Conservation (phyloP, 2,329 filamentous ascomycete genomes). For the Ascochyta koolunga region DNA sequence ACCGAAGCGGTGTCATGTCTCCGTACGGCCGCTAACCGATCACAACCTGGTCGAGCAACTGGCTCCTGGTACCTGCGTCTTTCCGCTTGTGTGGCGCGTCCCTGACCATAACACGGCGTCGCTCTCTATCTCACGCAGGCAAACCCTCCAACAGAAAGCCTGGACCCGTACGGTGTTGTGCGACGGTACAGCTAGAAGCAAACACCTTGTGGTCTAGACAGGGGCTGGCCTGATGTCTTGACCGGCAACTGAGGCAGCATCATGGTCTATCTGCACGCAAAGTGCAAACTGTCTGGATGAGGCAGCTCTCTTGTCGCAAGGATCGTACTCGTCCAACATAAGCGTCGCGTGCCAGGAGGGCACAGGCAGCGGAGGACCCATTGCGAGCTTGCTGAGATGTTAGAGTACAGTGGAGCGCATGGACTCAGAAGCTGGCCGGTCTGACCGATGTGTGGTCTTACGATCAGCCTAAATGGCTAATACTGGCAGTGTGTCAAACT, state of each 20-base stretch:
- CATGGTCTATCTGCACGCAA: neutral
- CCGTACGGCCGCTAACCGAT: constrained; percentile 32
- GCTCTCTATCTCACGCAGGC: constrained; percentile 6
- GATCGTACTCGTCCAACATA: constrained; percentile 8
- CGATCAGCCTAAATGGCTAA: constrained; percentile 19
- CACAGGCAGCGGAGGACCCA: constrained; percentile 4
- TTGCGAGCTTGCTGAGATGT: constrained; percentile 3
- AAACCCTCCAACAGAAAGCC: constrained; percentile 4
- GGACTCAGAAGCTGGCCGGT: constrained; percentile 18
- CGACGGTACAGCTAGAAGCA: constrained; percentile 23
- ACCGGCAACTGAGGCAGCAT: neutral
- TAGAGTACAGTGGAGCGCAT: constrained; percentile 14
- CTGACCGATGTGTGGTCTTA: constrained; percentile 11
- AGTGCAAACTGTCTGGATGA: neutral
- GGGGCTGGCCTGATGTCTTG: neutral
- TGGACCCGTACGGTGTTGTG: constrained; percentile 20
- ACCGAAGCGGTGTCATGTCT: constrained; percentile 23
- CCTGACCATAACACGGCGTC: constrained; percentile 10
- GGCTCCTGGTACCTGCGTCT: constrained; percentile 35
- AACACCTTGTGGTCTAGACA: neutral
- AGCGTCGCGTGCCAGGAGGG: constrained; percentile 12
- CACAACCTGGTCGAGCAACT: constrained; percentile 24
- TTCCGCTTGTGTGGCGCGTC: constrained; percentile 26
- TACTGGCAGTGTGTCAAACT: constrained; percentile 18
- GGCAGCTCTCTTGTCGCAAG: constrained; percentile 4